Evolutionary conservation across 2,329 filamentous ascomycete genomes (phyloP).

Genomic region (Beauveria australis): DNA sequence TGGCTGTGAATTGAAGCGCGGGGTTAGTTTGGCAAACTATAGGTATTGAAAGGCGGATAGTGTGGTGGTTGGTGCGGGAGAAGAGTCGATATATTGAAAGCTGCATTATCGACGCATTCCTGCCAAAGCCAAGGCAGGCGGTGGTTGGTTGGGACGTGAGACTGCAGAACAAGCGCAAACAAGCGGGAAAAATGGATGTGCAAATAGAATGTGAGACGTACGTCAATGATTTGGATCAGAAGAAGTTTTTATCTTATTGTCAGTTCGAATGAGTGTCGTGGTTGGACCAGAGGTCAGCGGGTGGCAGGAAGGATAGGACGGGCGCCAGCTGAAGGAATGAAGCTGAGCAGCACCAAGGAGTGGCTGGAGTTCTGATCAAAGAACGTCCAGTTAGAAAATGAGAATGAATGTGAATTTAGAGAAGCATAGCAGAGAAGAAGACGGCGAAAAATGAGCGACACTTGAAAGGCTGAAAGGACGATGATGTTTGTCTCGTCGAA

Average conservation of each 20-base stretch:
- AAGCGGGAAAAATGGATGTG: background rate
- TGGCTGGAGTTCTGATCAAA: conserved; percentile 9
- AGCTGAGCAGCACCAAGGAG: conserved; percentile 22
- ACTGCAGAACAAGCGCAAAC: background rate
- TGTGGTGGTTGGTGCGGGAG: background rate
- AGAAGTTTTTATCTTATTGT: background rate
- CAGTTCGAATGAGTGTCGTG: conserved; percentile 11
- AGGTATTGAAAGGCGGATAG: background rate
- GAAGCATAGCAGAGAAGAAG: conserved; percentile 17
- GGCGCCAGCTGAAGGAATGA: conserved; percentile 28
- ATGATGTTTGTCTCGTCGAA: conserved; percentile 3
- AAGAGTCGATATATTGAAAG: conserved; percentile 5
- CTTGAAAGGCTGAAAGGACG: background rate
- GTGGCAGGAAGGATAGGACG: conserved; percentile 30
- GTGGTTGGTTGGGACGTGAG: background rate
- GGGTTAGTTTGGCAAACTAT: background rate
- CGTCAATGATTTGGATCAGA: background rate
- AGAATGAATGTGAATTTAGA: conserved; percentile 12
- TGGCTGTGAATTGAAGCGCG: background rate
- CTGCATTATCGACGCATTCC: conserved; percentile 6
- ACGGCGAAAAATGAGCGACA: conserved; percentile 13
- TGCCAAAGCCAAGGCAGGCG: background rate
- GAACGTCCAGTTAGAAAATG: conserved; percentile 12
- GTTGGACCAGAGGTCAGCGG: conserved; percentile 3
- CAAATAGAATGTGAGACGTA: background rate